Evolutionary conservation across 805 yeast species (phyloP).

Genomic region (Metschnikowia continentalis): DNA sequence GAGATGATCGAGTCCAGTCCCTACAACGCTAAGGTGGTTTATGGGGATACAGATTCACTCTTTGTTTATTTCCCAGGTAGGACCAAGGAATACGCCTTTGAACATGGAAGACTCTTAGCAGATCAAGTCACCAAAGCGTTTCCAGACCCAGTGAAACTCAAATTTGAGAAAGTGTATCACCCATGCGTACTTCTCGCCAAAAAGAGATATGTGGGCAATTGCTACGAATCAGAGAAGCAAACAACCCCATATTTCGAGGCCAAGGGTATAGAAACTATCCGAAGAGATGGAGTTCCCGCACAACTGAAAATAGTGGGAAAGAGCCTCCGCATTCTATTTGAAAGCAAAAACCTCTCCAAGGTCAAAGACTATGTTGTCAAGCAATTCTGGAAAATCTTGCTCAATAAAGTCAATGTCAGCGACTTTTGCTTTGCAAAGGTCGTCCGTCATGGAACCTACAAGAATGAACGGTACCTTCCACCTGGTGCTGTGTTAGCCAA

Average conservation of each 20-base stretch:
- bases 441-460: slow-evolving; percentile 80
- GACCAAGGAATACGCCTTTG: slow-evolving; percentile 71
- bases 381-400: slow-evolving; percentile 64
- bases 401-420: slow-evolving; percentile 61
- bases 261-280: slow-evolving; percentile 90
- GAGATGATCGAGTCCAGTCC: slow-evolving; percentile 56
- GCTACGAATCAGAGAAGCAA: slow-evolving; percentile 60
- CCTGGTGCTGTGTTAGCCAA: slow-evolving; percentile 88
- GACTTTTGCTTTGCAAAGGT: slow-evolving; percentile 93
- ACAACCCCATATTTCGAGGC: slow-evolving; percentile 76
- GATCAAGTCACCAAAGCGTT: slow-evolving; percentile 54
- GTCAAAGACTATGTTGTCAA: slow-evolving; percentile 62
- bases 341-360: slow-evolving; percentile 61
- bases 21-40: slow-evolving; percentile 91
- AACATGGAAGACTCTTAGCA: slow-evolving; percentile 69
- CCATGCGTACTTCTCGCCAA: slow-evolving; percentile 81
- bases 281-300: slow-evolving; percentile 94
- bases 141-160: slow-evolving; percentile 78
- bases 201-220: slow-evolving; percentile 87
- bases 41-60: slow-evolving; percentile 94
- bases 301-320: slow-evolving; percentile 79
- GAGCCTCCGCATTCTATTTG: slow-evolving; percentile 63
- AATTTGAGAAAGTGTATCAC: slow-evolving; percentile 89
- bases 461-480: slow-evolving; percentile 67
- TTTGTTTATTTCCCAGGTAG: slow-evolving; percentile 89